Evolutionary conservation across 2,329 filamentous ascomycete genomes (phyloP), one percentile per base, ranked within the genome.

Genomic region (Fusarium metavorans): DNA sequence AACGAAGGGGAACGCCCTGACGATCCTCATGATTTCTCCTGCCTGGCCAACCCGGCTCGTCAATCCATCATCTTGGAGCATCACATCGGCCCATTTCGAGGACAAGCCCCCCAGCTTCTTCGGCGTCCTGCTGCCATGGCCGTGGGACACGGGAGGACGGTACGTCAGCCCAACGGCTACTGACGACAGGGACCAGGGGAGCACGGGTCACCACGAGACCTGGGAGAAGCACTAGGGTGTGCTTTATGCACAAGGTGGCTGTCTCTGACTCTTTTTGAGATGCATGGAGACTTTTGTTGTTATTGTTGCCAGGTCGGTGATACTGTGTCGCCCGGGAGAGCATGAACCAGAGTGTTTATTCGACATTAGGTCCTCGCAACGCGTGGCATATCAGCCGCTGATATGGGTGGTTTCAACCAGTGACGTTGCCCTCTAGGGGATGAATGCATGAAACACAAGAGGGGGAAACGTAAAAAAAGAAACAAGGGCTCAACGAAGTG

Each of bases 51-150:
- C 58, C 10, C 30, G 16, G 58, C 27, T 35, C 30, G 41, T 45
- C 32, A 32, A 48, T 34, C 25, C 39, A 61, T 48, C 20, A 39
- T 35, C 37, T 30, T 16, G 20, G 45, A 32, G 32, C 57, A 57
- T 52, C 45, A 41, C 30, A 11, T 50, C 30, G 56, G 48, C 58
- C 43, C 45, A 66, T 66, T 48, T 59, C 41, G 18, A 50, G 50
- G 37, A 30, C 50, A 64, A 48, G 34, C 56, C 56, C 60, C 52
- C 60, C 43, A 37, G 35, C 60, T 27, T 39, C 32, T 58, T 62
- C n/a, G 50, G 50, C 32, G 59, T 43, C 57, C 67, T 76, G 37
- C 61, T 73, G 69, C 70, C 62, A 68, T 73, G 63, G 57, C 66
- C 64, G 59, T 64, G 63, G 71, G 66, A 72, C 70, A 57, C 32